A percentile compares a stretch with the other conserved stretches of the same genome.
Evolutionary conservation across 805 yeast species (phyloP).

Genomic region (Lachancea thermotolerans): DNA sequence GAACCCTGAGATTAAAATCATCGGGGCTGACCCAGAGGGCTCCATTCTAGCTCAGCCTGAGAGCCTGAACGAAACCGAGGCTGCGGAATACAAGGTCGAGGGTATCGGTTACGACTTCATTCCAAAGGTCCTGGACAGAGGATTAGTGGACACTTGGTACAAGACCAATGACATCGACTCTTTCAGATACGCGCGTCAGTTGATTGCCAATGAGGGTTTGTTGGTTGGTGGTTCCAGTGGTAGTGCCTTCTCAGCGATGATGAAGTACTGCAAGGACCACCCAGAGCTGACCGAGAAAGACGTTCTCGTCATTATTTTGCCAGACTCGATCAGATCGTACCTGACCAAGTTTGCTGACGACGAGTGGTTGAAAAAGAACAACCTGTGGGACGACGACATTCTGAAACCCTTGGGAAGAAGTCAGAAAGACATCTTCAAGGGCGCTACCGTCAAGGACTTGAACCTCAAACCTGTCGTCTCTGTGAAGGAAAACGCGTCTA

Average conservation of each 20-base stretch:
- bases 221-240: constrained; percentile 90
- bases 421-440: constrained; percentile 40
- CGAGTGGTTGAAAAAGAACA: constrained; percentile 81
- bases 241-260: constrained; percentile 72
- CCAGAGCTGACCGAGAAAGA: constrained; percentile 63
- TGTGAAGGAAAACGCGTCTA: constrained; percentile 52
- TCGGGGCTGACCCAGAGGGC: constrained; percentile 84
- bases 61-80: constrained; percentile 48
- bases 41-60: constrained; percentile 80
- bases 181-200: constrained; percentile 72
- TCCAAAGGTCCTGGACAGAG: constrained; percentile 71
- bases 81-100: constrained; percentile 67
- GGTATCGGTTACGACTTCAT: constrained; percentile 89
- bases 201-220: constrained; percentile 79
- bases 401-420: constrained; percentile 26
- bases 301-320: constrained; percentile 72
- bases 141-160: constrained; percentile 67
- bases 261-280: constrained; percentile 56
- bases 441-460: constrained; percentile 60
- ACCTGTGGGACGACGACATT: constrained; percentile 54
- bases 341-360: constrained; percentile 83
- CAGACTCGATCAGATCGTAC: constrained; percentile 82
- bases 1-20: constrained; percentile 51
- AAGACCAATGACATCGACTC: constrained; percentile 81
- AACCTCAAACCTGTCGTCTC: constrained; percentile 76